A percentile compares a stretch with the other conserved stretches of the same genome.
These are phyloP conservation scores for Diversispora epigaea DNA, from an alignment of 192 early-diverging fungal species.

Conservation along the genomic window DNA sequence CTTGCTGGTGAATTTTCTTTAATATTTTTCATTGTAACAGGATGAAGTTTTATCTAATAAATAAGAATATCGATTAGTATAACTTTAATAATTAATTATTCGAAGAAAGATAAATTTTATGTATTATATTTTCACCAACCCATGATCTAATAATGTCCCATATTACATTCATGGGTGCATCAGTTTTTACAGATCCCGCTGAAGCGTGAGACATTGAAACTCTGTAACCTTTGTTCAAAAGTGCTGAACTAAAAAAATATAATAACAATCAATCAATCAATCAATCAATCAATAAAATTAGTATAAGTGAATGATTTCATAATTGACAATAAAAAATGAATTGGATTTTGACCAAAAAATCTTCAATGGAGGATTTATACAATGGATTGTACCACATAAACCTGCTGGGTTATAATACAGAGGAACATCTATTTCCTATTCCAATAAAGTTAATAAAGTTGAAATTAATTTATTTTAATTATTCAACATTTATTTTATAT, in stretches of 20 bases:
- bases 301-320: no score
- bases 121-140: conserved; percentile 31
- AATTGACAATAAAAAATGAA: no score
- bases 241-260: conserved; percentile 65
- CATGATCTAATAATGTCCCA: conserved; percentile 92
- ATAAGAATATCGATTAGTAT: conserved; percentile 1
- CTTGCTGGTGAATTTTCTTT: conserved; percentile 64
- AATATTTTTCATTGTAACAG: conserved; percentile 66
- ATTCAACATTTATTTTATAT: not conserved
- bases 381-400: conserved; percentile 71
- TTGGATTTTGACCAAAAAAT: conserved; percentile 55
- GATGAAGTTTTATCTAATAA: conserved; percentile 61
- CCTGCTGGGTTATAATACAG: conserved; percentile 78
- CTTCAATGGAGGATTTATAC: conserved; percentile 67
- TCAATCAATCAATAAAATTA: not conserved
- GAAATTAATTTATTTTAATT: not conserved
- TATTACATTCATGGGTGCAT: conserved; percentile 79
- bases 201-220: conserved; percentile 85
- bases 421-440: conserved; percentile 63
- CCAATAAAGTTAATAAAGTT: not conserved
- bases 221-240: conserved; percentile 88
- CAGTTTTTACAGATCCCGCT: conserved; percentile 84
- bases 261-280: no score
- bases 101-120: not conserved
- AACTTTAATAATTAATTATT: not conserved